Conservation (phyloP, 192 early-diverging fungal genomes). For the Coemansia sp. region DNA sequence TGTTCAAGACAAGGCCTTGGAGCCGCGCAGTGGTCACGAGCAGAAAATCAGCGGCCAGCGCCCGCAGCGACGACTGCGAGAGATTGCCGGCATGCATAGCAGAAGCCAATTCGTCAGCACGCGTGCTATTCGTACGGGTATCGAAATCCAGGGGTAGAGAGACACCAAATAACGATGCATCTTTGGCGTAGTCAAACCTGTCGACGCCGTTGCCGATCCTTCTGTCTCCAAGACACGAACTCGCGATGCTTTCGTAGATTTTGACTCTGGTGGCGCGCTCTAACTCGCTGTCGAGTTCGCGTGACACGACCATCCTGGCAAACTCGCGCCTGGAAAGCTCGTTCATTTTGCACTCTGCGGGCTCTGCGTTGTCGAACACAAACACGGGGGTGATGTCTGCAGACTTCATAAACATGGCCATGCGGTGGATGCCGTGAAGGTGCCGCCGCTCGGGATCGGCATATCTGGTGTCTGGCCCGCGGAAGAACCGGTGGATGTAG, state of each 20-base stretch:
- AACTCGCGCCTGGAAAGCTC: constrained; percentile 33
- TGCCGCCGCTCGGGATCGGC: constrained; percentile 53
- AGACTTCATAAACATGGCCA: constrained; percentile 53
- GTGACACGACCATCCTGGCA: not conserved
- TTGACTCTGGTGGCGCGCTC: constrained; percentile 23
- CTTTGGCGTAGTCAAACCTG: not conserved
- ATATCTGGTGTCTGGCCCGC: constrained; percentile 32
- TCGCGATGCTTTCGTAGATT: constrained; percentile 12
- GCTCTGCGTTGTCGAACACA: constrained; percentile 64
- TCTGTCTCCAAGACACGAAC: not conserved
- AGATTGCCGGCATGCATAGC: constrained; percentile 6
- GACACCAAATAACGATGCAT: too few species aligned
- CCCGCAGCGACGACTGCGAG: not conserved
- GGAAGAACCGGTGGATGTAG: constrained; percentile 60
- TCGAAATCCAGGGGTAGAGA: too few species aligned
- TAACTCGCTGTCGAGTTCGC: constrained; percentile 21
- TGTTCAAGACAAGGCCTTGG: not conserved
- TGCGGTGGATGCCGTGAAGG: constrained; percentile 60
- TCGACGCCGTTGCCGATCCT: not conserved
- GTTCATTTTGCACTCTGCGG: constrained; percentile 56
- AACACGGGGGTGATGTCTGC: constrained; percentile 64
- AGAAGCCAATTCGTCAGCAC: not conserved
- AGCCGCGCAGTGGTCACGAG: constrained; percentile 26
- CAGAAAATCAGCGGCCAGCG: not conserved
- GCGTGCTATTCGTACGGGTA: not conserved